Evolutionary conservation across 1,284 basidiomycete genomes (phyloP).

Genomic region (Sphaerobolus stellatus): DNA sequence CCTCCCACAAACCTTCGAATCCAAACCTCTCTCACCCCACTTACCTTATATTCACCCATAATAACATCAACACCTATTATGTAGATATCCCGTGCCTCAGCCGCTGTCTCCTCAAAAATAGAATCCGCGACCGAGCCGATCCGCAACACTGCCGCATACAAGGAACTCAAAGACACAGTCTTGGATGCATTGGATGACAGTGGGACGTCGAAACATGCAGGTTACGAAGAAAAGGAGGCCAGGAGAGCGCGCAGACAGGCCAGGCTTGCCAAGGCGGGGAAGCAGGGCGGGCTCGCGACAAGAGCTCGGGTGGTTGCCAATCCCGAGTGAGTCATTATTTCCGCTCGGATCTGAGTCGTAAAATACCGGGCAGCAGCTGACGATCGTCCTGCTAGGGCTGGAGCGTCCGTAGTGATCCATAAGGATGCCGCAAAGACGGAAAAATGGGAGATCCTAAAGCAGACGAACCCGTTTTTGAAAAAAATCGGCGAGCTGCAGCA

Average conservation of each 20-base stretch:
- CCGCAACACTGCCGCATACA: constrained; percentile 94
- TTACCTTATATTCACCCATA: not conserved
- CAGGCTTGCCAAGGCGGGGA: constrained; percentile 81
- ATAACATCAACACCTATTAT: not conserved
- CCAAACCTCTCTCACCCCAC: too few species aligned
- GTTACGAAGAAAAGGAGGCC: constrained; percentile 91
- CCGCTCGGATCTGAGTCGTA: not conserved
- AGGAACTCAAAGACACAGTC: constrained; percentile 84
- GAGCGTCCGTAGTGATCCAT: constrained; percentile 80
- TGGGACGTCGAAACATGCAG: constrained; percentile 87
- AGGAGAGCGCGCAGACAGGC: constrained; percentile 73
- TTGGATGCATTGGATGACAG: constrained; percentile 94
- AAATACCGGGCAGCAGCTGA: constrained; percentile 7
- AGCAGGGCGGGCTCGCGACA: constrained; percentile 51
- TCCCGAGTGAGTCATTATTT: constrained; percentile 62
- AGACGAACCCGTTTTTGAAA: constrained; percentile 71
- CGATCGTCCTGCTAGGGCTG: constrained; percentile 78
- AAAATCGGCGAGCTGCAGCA: constrained; percentile 61
- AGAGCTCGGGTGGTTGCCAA: constrained; percentile 59
- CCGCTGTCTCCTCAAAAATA: constrained; percentile 76
- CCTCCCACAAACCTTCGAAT: too few species aligned
- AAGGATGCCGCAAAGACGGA: constrained; percentile 76
- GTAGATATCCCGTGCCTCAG: constrained; percentile 77
- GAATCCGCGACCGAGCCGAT: constrained; percentile 88
- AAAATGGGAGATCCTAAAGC: constrained; percentile 73